Evolutionary conservation across 768 basidiomycete genomes (phyloP), one percentile per base, ranked within the genome.

Genomic region (Mycena epipterygia): DNA sequence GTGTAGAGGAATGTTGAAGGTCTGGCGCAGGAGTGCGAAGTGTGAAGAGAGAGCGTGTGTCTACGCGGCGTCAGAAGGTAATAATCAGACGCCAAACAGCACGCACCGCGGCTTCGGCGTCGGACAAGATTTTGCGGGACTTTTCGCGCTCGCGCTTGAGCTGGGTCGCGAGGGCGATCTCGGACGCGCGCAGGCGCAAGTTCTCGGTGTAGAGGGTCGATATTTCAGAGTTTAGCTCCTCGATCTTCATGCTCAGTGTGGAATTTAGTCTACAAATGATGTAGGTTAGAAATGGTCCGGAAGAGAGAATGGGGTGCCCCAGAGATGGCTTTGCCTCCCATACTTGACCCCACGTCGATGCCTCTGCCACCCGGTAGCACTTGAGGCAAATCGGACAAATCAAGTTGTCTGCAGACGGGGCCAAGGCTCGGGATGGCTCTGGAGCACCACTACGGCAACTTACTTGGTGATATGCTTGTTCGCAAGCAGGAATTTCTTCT

Each of bases 381-480:
- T 64, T 55, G 25, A 52, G 39, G 35, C 44, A 16, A 37, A 53
- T 49, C 70, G 39, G 25, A 35, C 56, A 12, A 14, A 12, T 37
- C 57, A 5, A 42, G 59, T 57, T 41, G 51, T 11, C 32, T 27
- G 35, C 30, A 33, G 32, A 19, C 16, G 37, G 37, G 37, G 37
- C 37, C 37, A 39, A 39, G 37, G 9, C 16, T 8, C 37, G 16
- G 53, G 16, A 53, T 62, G 55, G 53, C 64, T 48, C 71, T 59
- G 52, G 46, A 42, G 48, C 63, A 53, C 41, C 30, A 0, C 19
- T 42, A 32, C 44, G 21, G 0, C n/a, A 32, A 79, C 88, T 42
- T 74, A 95, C 94, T 95, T 95, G 29, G 94, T 95, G 78, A 95
- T 95, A 82, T 95, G 94, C 81, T 95, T 95, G 83, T 95, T 95